Evolutionary conservation across 345 rosid species (phyloP).

Genomic region (Brassica incana): DNA sequence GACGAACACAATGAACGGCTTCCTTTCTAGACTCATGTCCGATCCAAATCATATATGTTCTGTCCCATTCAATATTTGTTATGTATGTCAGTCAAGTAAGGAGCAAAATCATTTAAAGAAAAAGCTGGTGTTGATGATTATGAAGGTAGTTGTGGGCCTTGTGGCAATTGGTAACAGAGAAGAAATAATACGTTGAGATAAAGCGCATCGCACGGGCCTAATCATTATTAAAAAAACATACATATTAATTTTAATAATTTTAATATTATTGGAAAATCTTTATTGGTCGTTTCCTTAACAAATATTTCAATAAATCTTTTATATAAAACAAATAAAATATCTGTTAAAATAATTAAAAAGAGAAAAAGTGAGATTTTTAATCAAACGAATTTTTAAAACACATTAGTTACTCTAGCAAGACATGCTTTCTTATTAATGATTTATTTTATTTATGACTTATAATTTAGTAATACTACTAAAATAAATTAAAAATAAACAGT

Average conservation of each 20-base stretch:
- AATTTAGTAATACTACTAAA: not conserved
- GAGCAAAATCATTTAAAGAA: not conserved
- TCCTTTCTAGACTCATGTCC: not conserved
- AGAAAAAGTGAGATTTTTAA: not conserved
- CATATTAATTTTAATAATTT: not conserved
- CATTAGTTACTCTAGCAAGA: not conserved
- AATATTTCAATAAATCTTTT: not conserved
- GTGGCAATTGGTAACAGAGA: not conserved
- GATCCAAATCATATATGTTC: not conserved
- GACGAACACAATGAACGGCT: not conserved
- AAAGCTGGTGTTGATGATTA: not conserved
- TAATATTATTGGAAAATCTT: not conserved
- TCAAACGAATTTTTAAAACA: not conserved
- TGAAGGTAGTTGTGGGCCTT: not conserved
- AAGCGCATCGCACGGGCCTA: not conserved
- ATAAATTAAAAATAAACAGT: not conserved
- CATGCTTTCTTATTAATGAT: not conserved
- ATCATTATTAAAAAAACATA: not conserved
- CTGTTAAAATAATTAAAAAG: not conserved
- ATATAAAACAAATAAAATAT: too few relatives aligned
- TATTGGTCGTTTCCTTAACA: not conserved
- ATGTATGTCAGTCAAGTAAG: not conserved
- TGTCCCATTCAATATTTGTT: not conserved
- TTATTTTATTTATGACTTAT: not conserved
- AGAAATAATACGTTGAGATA: not conserved